Conservation (phyloP, 768 basidiomycete species). For the Psilocybe cyanescens region DNA sequence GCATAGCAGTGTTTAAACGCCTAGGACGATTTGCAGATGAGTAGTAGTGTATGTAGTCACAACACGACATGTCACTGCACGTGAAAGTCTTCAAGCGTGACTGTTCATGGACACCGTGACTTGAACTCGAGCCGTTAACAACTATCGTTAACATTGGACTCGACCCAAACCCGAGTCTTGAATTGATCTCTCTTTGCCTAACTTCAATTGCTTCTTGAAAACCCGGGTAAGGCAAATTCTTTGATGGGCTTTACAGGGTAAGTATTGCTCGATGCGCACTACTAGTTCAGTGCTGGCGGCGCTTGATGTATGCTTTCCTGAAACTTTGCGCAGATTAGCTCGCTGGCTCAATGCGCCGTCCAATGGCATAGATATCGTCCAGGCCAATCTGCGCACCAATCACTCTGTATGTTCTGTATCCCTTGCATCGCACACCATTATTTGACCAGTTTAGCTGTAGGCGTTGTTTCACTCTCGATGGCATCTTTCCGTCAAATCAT, state of each 20-base stretch:
- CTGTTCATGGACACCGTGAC: background rate
- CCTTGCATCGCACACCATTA: constrained; percentile 6
- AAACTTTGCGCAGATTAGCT: constrained; percentile 53
- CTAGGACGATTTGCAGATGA: background rate
- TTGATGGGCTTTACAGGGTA: constrained; percentile 71
- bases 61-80: constrained; percentile 32
- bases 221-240: background rate
- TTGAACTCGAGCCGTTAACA: background rate
- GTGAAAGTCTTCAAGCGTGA: background rate
- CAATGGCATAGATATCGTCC: constrained; percentile 67
- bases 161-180: no score
- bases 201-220: background rate
- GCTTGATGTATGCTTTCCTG: background rate
- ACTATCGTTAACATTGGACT: background rate
- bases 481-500: constrained; percentile 73
- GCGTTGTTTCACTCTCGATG: constrained; percentile 66
- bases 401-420: constrained; percentile 54
- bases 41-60: background rate
- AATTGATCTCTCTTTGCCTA: background rate
- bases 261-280: background rate
- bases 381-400: constrained; percentile 69
- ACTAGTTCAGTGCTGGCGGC: background rate
- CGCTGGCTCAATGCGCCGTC: constrained; percentile 86
- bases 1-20: background rate
- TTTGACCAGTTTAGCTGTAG: constrained; percentile 37